Evolutionary conservation across 768 basidiomycete genomes (phyloP).

Genomic region (Lenzites betulinus): DNA sequence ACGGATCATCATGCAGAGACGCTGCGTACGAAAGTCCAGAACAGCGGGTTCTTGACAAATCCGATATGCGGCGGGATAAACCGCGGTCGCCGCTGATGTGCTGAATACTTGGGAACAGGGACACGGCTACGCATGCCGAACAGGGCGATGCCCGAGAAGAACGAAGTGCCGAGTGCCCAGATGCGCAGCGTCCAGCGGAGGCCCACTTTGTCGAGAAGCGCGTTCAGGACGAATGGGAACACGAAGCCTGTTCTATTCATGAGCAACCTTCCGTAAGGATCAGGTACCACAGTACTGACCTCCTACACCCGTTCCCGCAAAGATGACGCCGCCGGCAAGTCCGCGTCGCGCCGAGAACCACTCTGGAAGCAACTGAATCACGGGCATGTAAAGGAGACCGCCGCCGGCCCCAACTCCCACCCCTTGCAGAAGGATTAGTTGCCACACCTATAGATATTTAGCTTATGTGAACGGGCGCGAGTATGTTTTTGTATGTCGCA

Average conservation of each 20-base stretch:
- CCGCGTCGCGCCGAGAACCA: constrained; percentile 26
- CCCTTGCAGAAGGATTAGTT: constrained; percentile 25
- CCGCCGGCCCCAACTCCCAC: constrained; percentile 20
- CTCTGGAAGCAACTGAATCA: constrained; percentile 18
- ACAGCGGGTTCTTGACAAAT: constrained; percentile 16
- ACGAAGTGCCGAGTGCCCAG: constrained; percentile 17
- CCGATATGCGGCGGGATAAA: constrained; percentile 17
- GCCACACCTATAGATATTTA: constrained; percentile 18
- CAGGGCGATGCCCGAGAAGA: constrained; percentile 15
- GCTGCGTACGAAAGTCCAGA: constrained; percentile 20
- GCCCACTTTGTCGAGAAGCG: constrained; percentile 18
- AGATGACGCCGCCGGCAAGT: constrained; percentile 24
- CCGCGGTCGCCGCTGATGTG: constrained; percentile 6
- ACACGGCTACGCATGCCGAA: constrained; percentile 19
- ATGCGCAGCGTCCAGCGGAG: constrained; percentile 24
- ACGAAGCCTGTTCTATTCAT: constrained; percentile 11
- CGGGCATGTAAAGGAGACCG: constrained; percentile 21
- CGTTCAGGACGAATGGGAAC: constrained; percentile 24
- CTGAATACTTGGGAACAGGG: constrained; percentile 11
- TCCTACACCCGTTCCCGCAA: constrained; percentile 23
- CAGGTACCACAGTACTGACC: neutral
- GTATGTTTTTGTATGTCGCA: neutral
- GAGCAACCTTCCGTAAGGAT: no score
- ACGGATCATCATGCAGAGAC: neutral
- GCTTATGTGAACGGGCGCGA: neutral